phyloP scores from a whole-genome alignment of 1,284 basidiomycete genomes.

The Peniophora sp. region DNA sequence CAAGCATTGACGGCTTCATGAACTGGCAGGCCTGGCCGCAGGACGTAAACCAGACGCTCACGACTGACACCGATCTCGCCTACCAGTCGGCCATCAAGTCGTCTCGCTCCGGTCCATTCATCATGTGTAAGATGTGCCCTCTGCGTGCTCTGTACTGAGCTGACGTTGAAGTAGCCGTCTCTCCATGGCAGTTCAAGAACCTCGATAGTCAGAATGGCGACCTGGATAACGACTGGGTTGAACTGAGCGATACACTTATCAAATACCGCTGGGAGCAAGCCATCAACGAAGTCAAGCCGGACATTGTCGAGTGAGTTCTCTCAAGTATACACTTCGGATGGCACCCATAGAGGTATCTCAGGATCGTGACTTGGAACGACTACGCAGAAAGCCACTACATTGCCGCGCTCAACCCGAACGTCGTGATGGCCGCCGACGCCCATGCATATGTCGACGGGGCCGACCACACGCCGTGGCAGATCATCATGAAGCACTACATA shows the following conservation, averaged over 20 bases:
- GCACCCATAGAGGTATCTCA: no score
- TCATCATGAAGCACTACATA: constrained; percentile 25
- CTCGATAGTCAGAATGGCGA: constrained; percentile 15
- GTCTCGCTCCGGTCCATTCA: constrained; percentile 20
- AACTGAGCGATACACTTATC: constrained; percentile 27
- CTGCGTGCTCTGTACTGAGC: not conserved
- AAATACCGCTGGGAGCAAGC: constrained; percentile 23
- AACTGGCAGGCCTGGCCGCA: constrained; percentile 30
- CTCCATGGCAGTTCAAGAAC: constrained; percentile 30
- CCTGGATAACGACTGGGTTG: constrained; percentile 23
- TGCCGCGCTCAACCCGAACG: constrained; percentile 4
- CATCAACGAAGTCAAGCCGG: constrained; percentile 22
- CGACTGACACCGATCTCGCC: constrained; percentile 22
- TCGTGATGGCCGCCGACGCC: constrained; percentile 4
- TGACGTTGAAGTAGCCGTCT: constrained; percentile 16
- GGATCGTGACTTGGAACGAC: constrained; percentile 12
- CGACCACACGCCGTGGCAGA: constrained; percentile 18
- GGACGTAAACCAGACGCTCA: constrained; percentile 18
- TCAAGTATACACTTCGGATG: no score
- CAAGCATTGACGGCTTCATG: constrained; percentile 27
- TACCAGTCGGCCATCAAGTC: constrained; percentile 11
- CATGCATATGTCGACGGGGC: constrained; percentile 10
- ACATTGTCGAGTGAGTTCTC: constrained; percentile 18
- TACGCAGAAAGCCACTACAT: constrained; percentile 12
- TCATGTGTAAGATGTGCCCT: constrained; percentile 19